Percentiles rank a stretch among this genome's conserved stretches.
Evolutionary conservation across 805 yeast species (phyloP).

Genomic region (Yarrowia bubula): DNA sequence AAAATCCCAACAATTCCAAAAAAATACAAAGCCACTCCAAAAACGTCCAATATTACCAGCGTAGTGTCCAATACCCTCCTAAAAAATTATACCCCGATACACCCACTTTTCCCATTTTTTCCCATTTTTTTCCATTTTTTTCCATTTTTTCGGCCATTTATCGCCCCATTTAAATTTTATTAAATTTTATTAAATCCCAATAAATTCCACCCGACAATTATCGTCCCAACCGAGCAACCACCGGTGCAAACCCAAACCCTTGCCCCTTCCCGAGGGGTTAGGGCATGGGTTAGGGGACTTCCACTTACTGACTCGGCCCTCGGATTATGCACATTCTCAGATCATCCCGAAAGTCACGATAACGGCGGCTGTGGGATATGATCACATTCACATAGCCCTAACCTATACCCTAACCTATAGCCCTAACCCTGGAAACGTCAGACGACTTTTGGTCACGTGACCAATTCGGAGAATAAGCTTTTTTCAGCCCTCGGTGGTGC

Average conservation of each 20-base stretch:
- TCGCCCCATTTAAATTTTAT: too few species aligned
- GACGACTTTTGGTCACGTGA: not conserved
- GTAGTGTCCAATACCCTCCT: not conserved
- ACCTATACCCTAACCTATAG: not conserved
- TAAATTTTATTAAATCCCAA: too few species aligned
- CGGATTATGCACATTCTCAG: not conserved
- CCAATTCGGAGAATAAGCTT: not conserved
- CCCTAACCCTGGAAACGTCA: not conserved
- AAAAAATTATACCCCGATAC: not conserved
- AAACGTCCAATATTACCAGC: not conserved
- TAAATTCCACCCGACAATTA: not conserved
- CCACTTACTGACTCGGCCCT: not conserved
- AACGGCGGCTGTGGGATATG: not conserved
- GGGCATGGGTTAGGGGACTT: not conserved
- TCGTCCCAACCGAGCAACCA: not conserved
- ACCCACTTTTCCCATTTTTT: too few species aligned
- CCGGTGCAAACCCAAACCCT: not conserved
- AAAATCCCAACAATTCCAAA: not conserved
- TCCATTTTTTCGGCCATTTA: not conserved
- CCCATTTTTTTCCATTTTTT: not conserved
- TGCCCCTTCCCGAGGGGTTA: not conserved
- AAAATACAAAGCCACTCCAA: not conserved
- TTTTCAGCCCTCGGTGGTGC: not conserved
- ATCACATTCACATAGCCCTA: not conserved
- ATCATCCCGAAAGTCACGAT: not conserved